Percentiles rank a stretch among this genome's conserved stretches.
These are phyloP conservation scores for Fragilariopsis cylindrus DNA, from an alignment of 108 stramenopile genomes.

Conservation along the genomic window DNA sequence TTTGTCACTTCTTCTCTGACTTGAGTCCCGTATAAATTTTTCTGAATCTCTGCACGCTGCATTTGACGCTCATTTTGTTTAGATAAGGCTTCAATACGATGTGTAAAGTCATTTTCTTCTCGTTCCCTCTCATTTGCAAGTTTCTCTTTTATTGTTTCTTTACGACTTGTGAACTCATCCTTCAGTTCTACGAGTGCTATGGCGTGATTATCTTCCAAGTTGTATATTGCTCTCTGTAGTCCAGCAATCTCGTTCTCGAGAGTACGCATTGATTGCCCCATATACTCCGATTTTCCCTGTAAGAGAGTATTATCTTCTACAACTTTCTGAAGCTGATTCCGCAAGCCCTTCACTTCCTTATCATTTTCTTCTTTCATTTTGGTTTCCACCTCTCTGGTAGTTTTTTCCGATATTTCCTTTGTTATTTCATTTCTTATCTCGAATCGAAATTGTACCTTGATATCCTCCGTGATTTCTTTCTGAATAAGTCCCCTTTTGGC, in stretches of 20 bases:
- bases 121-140: conserved; percentile 20
- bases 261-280: conserved; percentile 13
- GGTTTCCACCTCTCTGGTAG: conserved; percentile 13
- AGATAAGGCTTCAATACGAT: conserved; percentile 29
- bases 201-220: conserved; percentile 13
- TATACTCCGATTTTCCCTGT: conserved; percentile 9
- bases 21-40: conserved; percentile 28
- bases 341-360: conserved; percentile 24
- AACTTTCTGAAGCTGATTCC: conserved; percentile 15
- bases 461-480: conserved; percentile 17
- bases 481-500: conserved; percentile 22
- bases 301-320: conserved; percentile 18
- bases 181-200: conserved; percentile 12
- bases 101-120: conserved; percentile 20
- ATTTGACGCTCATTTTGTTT: conserved; percentile 19
- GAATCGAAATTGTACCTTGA: conserved; percentile 21
- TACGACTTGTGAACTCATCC: conserved; percentile 15
- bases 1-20: conserved; percentile 12
- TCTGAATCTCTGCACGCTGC: conserved; percentile 27
- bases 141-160: conserved; percentile 27
- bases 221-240: conserved; percentile 3
- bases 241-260: conserved; percentile 30
- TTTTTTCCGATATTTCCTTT: conserved; percentile 19
- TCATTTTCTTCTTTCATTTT: conserved; percentile 22
- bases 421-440: conserved; percentile 8